Evolutionary conservation across 140 eudicot species (phyloP).

Genomic region (Artemisia princeps): DNA sequence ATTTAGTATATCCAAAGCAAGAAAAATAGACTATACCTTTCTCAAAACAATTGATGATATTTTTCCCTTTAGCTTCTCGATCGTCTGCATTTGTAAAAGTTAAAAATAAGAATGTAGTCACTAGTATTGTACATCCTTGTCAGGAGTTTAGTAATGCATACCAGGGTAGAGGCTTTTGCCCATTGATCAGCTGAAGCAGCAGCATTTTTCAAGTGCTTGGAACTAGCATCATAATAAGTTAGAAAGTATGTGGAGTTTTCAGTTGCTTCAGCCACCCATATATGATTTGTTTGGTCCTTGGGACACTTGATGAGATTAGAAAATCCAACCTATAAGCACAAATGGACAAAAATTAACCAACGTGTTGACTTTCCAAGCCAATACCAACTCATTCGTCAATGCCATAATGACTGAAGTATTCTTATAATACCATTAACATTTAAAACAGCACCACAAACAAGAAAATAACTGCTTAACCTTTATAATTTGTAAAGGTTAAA

Average conservation of each 20-base stretch:
- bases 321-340: slow-evolving; percentile 60
- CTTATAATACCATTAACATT: not conserved
- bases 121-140: not conserved
- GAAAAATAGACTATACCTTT: slow-evolving; percentile 18
- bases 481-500: not conserved
- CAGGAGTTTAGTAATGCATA: slow-evolving; percentile 26
- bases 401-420: not conserved
- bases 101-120: not conserved
- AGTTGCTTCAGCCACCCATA: slow-evolving; percentile 91
- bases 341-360: not conserved
- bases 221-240: slow-evolving; percentile 43
- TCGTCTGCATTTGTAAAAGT: slow-evolving; percentile 40
- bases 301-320: slow-evolving; percentile 61
- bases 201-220: slow-evolving; percentile 54
- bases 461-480: not conserved
- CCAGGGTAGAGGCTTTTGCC: slow-evolving; percentile 53
- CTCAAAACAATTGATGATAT: slow-evolving; percentile 48
- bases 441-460: not conserved
- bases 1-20: not conserved
- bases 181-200: slow-evolving; percentile 55
- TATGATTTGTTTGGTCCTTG: slow-evolving; percentile 48
- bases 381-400: not conserved
- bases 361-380: not conserved
- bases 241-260: slow-evolving; percentile 67
- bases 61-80: slow-evolving; percentile 49